phyloP scores from a whole-genome alignment of 2,329 filamentous ascomycete species.

The Aspergillus texensis region DNA sequence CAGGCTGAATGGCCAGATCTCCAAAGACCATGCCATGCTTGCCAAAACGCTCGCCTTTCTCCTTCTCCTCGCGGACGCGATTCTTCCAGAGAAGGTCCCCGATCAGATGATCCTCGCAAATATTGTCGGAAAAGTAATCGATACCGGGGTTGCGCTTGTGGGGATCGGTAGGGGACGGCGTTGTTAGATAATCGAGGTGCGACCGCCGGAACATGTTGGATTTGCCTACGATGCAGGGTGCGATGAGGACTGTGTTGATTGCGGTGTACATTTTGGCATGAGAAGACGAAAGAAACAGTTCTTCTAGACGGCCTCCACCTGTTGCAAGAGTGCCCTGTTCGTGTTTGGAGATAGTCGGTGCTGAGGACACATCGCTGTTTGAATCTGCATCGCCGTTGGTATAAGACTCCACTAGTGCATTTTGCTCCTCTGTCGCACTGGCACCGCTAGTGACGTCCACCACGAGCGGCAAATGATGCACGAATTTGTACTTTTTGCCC shows the following conservation, averaged over 20 bases:
- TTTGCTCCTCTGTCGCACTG: conserved; percentile 28
- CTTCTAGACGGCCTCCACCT: conserved; percentile 83
- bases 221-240: conserved; percentile 93
- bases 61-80: conserved; percentile 39
- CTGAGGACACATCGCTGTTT: conserved; percentile 1
- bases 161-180: conserved; percentile 51
- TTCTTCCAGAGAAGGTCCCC: conserved; percentile 84
- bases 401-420: conserved; percentile 28
- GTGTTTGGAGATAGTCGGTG: conserved; percentile 17
- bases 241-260: conserved; percentile 89
- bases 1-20: conserved; percentile 87
- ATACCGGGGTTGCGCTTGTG: conserved; percentile 65
- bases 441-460: conserved; percentile 64
- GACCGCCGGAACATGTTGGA: conserved; percentile 97
- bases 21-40: conserved; percentile 85
- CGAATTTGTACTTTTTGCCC: conserved; percentile 74
- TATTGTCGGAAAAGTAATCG: conserved; percentile 92
- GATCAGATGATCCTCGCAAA: conserved; percentile 96
- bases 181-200: conserved; percentile 76
- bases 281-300: conserved; percentile 89
- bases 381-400: conserved; percentile 14
- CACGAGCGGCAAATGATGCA: conserved; percentile 88
- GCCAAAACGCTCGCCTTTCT: conserved; percentile 52
- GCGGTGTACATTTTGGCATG: conserved; percentile 98
- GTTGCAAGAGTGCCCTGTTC: conserved; percentile 34